Conservation (phyloP, 441 rosid species). For the Brassica hybrid region DNA sequence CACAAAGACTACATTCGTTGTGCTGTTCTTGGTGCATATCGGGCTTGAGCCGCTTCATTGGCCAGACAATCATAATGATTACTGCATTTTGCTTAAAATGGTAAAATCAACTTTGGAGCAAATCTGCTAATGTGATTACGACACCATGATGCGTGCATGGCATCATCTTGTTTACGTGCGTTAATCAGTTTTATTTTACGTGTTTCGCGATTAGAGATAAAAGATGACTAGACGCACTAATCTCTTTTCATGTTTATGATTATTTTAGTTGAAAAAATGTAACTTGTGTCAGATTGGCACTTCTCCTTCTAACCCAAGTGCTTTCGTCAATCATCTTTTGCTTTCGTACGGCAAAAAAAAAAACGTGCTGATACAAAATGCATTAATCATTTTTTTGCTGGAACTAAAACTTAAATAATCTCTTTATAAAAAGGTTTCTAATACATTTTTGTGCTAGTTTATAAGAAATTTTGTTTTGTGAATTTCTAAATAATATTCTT, state of each 20-base stretch:
- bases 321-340: constrained; percentile 9
- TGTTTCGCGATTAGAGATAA: not conserved
- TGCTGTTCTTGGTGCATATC: constrained; percentile 4
- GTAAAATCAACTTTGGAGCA: not conserved
- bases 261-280: constrained; percentile 1
- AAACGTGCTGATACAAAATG: constrained; percentile 1
- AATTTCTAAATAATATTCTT: not conserved
- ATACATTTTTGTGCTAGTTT: not conserved
- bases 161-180: constrained; percentile 26
- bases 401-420: not conserved
- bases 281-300: constrained; percentile 33
- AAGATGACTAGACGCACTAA: constrained; percentile 30
- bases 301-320: constrained; percentile 14
- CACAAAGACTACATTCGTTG: not conserved
- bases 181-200: not conserved
- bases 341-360: constrained; percentile 22
- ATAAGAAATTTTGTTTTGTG: not conserved
- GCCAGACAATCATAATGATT: constrained; percentile 1
- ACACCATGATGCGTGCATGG: constrained; percentile 15
- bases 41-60: constrained; percentile 21
- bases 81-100: not conserved
- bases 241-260: not conserved
- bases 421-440: not conserved
- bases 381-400: not conserved
- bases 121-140: constrained; percentile 7